A percentile compares a stretch with the other conserved stretches of the same genome.
Conservation (phyloP, 371 early-diverging fungal species). For the Mortierella sp. region DNA sequence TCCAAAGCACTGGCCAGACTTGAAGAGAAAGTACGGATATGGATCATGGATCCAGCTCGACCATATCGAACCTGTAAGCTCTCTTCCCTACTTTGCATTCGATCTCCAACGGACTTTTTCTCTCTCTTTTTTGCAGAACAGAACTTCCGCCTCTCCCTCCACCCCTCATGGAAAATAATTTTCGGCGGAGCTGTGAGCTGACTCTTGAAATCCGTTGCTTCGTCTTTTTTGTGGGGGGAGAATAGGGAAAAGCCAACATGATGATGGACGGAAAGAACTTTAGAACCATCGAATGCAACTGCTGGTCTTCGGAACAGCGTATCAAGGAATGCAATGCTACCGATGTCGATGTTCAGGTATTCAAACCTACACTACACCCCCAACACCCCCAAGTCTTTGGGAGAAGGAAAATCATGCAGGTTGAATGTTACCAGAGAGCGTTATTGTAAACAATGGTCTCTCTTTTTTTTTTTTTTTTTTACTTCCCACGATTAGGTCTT, state of each 20-base stretch:
- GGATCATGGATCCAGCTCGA: slow-evolving; percentile 65
- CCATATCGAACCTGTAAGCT: slow-evolving; percentile 56
- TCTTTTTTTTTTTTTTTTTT: slow-evolving; percentile 7
- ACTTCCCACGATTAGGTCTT: slow-evolving; percentile 56
- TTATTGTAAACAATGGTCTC: not conserved
- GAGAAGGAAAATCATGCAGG: slow-evolving; percentile 4
- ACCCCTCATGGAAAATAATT: too few relatives aligned
- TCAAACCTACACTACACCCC: too few relatives aligned
- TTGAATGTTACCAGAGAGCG: not conserved
- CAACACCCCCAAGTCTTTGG: too few relatives aligned
- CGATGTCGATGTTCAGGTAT: slow-evolving; percentile 71
- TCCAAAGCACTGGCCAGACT: slow-evolving; percentile 71
- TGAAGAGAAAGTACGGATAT: slow-evolving; percentile 71
- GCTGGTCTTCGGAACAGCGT: slow-evolving; percentile 72
- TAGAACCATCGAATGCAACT: slow-evolving; percentile 75
- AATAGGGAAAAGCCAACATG: slow-evolving; percentile 71
- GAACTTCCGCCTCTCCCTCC: too few relatives aligned
- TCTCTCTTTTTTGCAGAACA: too few relatives aligned
- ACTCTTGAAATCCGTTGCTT: too few relatives aligned
- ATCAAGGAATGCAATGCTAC: slow-evolving; percentile 62
- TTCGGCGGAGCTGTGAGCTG: too few relatives aligned
- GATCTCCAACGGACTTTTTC: too few relatives aligned
- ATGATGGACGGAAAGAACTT: slow-evolving; percentile 77
- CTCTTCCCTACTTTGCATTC: not conserved
- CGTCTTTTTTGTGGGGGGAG: too few relatives aligned